Evolutionary conservation across 345 rosid genomes (phyloP).

Genomic region (Moricandia arvensis): DNA sequence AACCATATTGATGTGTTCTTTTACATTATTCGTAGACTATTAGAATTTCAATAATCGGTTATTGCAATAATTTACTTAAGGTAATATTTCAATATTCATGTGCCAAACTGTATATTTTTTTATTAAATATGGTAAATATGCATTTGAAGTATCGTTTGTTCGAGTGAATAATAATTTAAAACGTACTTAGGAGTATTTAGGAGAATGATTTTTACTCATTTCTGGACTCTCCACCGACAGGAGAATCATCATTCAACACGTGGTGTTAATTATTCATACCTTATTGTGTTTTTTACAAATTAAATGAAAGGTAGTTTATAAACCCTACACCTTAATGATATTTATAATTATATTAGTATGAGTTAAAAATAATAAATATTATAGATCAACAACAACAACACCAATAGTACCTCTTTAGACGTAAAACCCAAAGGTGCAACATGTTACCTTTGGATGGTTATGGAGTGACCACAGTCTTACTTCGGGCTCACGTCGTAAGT

Average conservation of each 20-base stretch:
- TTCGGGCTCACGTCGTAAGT: slow-evolving; percentile 17
- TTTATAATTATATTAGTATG: not conserved
- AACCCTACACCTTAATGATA: not conserved
- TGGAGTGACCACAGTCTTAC: slow-evolving; percentile 22
- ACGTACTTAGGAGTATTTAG: too few relatives aligned
- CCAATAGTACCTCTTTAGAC: not conserved
- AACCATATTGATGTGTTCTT: too few relatives aligned
- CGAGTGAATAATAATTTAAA: too few relatives aligned
- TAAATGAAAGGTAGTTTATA: not conserved
- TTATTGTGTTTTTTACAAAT: not conserved
- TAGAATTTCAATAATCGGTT: too few relatives aligned
- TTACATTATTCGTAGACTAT: too few relatives aligned
- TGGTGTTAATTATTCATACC: too few relatives aligned
- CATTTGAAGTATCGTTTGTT: not conserved
- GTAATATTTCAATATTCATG: slow-evolving; percentile 2
- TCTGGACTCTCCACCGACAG: slow-evolving; percentile 27
- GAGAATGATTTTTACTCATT: not conserved
- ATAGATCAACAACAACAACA: not conserved
- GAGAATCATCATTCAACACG: too few relatives aligned
- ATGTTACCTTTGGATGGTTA: not conserved
- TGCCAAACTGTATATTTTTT: not conserved
- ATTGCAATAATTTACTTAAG: not conserved
- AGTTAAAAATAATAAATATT: not conserved
- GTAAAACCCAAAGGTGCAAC: not conserved
- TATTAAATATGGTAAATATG: not conserved